Percentiles rank a stretch among this genome's conserved stretches.
Evolutionary conservation across 2,329 filamentous ascomycete genomes (phyloP).

Genomic region (Microdochium bolleyi): DNA sequence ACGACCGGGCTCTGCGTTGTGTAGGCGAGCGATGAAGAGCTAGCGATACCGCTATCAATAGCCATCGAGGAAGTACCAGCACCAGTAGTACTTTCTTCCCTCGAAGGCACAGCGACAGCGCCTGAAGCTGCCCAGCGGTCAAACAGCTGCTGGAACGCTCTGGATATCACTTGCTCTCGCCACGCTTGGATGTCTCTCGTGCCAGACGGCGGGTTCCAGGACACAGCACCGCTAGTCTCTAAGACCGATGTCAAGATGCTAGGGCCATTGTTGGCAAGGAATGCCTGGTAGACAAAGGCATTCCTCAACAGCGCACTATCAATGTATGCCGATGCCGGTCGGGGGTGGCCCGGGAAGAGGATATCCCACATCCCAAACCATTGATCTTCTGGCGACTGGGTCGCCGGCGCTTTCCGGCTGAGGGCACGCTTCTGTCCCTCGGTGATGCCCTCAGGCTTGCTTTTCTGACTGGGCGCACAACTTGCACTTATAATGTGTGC

Average conservation of each 20-base stretch:
- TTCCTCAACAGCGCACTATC: background rate
- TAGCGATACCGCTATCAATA: background rate
- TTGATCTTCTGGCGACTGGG: constrained; percentile 1
- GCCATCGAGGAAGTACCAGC: background rate
- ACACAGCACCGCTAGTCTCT: background rate
- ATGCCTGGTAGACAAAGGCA: background rate
- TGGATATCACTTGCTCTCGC: background rate
- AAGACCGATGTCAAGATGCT: constrained; percentile 13
- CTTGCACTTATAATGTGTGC: constrained; percentile 3
- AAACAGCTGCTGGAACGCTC: background rate
- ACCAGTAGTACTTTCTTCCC: too few species aligned
- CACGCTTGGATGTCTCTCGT: background rate
- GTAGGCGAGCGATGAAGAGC: background rate
- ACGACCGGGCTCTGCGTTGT: background rate
- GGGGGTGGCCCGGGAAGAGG: constrained; percentile 4
- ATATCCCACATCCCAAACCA: constrained; percentile 10
- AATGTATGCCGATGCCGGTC: background rate
- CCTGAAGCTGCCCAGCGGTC: background rate
- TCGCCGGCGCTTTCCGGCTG: constrained; percentile 1
- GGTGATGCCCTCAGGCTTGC: constrained; percentile 4
- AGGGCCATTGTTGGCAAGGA: constrained; percentile 5
- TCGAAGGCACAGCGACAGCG: background rate
- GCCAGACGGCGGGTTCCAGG: background rate
- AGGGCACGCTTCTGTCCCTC: constrained; percentile 4
- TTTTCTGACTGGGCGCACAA: background rate